Percentiles rank a stretch among this genome's conserved stretches.
phyloP scores from a whole-genome alignment of 2,329 filamentous ascomycete species.

The Colletotrichum sp. region DNA sequence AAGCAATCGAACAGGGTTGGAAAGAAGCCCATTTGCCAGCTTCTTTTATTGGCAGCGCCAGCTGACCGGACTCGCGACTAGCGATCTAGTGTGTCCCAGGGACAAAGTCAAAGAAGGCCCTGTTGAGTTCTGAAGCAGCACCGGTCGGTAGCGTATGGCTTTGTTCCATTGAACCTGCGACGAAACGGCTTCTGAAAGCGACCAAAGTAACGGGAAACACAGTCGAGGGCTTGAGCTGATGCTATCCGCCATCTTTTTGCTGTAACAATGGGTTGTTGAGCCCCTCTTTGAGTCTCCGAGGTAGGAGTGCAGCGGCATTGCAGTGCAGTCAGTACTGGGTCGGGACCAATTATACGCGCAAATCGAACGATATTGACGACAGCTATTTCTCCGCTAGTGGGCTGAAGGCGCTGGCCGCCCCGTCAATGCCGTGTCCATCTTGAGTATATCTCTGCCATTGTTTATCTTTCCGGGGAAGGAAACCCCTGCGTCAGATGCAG shows the following conservation, averaged over 20 bases:
- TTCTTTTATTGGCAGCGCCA: conserved; percentile 18
- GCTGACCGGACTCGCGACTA: not conserved
- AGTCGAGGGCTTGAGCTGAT: not conserved
- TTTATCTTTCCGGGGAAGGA: not conserved
- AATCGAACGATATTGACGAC: not conserved
- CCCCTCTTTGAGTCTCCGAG: not conserved
- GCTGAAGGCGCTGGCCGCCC: not conserved
- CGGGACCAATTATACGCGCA: not conserved
- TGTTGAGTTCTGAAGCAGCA: not conserved
- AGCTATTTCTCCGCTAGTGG: not conserved
- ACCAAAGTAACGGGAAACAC: not conserved
- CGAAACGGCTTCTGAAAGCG: not conserved
- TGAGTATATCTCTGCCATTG: not conserved
- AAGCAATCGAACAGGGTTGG: conserved; percentile 12
- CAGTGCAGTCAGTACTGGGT: not conserved
- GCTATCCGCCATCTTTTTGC: not conserved
- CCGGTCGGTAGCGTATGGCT: not conserved
- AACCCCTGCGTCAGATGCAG: not conserved
- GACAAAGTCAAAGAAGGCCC: conserved; percentile 11
- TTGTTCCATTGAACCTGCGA: not conserved
- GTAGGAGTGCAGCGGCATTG: not conserved
- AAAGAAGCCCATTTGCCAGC: conserved; percentile 17
- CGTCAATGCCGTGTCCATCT: not conserved
- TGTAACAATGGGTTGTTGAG: not conserved
- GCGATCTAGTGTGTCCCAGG: not conserved